Percentiles rank a stretch among this genome's conserved stretches.
phyloP scores from a whole-genome alignment of 495 filamentous ascomycete species.

The Glonium stellatum region DNA sequence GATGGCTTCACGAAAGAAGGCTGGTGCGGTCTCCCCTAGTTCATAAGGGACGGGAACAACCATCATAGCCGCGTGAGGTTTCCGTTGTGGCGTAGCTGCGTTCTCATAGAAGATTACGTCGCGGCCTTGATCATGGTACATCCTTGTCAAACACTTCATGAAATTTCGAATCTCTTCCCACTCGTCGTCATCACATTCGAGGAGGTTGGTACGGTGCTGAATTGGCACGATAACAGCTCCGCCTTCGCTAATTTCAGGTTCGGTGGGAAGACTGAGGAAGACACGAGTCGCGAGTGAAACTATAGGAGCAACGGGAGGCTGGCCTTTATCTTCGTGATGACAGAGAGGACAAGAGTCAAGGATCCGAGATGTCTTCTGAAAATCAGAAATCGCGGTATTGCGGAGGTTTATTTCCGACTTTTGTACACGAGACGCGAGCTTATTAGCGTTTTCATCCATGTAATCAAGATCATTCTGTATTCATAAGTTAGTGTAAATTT shows the following conservation, averaged over 20 bases:
- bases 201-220: conserved; percentile 77
- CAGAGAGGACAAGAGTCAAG: conserved; percentile 87
- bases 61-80: conserved; percentile 78
- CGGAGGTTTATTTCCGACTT: conserved; percentile 84
- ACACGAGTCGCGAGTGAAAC: conserved; percentile 83
- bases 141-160: conserved; percentile 89
- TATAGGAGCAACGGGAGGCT: conserved; percentile 72
- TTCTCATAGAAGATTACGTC: conserved; percentile 98
- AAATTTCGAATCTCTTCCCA: conserved; percentile 99
- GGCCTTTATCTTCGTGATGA: conserved; percentile 80
- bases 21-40: conserved; percentile 81
- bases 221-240: conserved; percentile 85
- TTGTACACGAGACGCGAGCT: conserved; percentile 82
- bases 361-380: conserved; percentile 82
- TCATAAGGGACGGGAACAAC: conserved; percentile 82
- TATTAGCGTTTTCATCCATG: conserved; percentile 91
- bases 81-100: conserved; percentile 70
- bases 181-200: conserved; percentile 97
- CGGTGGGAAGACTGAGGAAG: conserved; percentile 81
- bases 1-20: conserved; percentile 94
- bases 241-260: conserved; percentile 78
- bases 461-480: conserved; percentile 81
- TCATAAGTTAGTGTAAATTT: conserved; percentile 30
- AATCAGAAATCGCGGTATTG: conserved; percentile 79
- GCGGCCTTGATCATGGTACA: conserved; percentile 85